phyloP scores from a whole-genome alignment of 192 early-diverging fungal species.

The Glomus cerebriforme region DNA sequence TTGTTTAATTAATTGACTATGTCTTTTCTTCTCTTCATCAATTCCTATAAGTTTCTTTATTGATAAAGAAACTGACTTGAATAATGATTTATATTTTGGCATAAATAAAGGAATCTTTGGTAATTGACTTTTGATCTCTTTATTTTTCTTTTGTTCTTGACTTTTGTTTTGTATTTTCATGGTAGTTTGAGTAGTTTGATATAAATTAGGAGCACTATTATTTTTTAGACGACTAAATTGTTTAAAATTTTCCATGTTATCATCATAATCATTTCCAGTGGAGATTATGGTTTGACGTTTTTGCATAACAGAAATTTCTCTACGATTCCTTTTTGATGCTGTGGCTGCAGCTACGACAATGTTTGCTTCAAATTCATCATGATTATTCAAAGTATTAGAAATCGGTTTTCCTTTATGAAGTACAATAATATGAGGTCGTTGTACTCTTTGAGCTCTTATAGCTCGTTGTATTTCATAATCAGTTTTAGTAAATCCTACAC shows the following conservation, averaged over 20 bases:
- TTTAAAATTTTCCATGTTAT: background rate
- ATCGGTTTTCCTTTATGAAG: conserved; percentile 14
- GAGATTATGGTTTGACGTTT: background rate
- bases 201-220: background rate
- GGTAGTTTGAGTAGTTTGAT: too few relatives aligned
- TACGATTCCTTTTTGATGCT: conserved; percentile 13
- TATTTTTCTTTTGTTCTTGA: background rate
- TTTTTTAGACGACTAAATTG: background rate
- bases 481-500: background rate
- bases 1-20: background rate
- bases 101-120: background rate
- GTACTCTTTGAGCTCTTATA: conserved; percentile 6
- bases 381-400: background rate
- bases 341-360: background rate
- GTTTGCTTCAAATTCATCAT: background rate
- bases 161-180: background rate
- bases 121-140: background rate
- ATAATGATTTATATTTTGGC: background rate
- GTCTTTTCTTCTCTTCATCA: background rate
- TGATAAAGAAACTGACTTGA: background rate
- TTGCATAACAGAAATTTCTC: conserved; percentile 23
- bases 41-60: background rate
- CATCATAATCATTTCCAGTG: too few relatives aligned
- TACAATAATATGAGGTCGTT: conserved; percentile 20
- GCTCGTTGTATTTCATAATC: conserved; percentile 18